Evolutionary conservation across 352 stramenopile species (phyloP), one percentile per base, ranked within the genome.

Genomic region (Phytophthora sp.): DNA sequence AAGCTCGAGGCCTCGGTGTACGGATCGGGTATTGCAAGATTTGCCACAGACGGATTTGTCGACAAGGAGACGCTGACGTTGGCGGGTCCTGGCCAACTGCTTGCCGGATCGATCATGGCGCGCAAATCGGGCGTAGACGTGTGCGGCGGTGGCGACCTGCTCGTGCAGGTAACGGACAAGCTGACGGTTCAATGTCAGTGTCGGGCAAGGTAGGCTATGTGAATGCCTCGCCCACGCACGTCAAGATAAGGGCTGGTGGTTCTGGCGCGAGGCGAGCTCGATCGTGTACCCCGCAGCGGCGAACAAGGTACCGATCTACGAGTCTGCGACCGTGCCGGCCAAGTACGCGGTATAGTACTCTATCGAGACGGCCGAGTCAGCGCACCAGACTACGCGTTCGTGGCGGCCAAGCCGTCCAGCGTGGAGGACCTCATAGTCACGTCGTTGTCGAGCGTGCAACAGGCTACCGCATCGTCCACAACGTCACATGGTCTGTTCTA

Each of bases 191-290:
- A 12, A 77, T 74, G 24, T 84, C 76, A 15, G 80, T 85, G 26
- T 85, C 73, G 62, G 80, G 77, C 23, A 67, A 78, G 52, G 76
- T 89, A 21, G 78, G 72, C 58, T 89, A 86, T 63, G 65, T 82
- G 15, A 80, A 80, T 26, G 67, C 38, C 11, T 56, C 74, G 30
- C 77, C 80, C 1, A 62, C 57, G 7, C 47, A 71, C 2, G 46
- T 89, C 33, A 82, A 85, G 61, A 79, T 78, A 47, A 78, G 38
- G 71, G 74, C 49, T 89, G 75, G 77, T 84, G 69, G 68, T 86
- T 84, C 60, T 88, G 77, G 77, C 73, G 77, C 24, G 61, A 76
- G 15, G 63, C 71, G 8, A 72, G 57, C 33, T 74, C 76, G 33
- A 78, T 77, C 23, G 77, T 86, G 24, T 76, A 82, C 54, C 69